Percentiles rank a stretch among this genome's conserved stretches.
Evolutionary conservation across 805 yeast species (phyloP).

Genomic region (Lachancea kluyveri): DNA sequence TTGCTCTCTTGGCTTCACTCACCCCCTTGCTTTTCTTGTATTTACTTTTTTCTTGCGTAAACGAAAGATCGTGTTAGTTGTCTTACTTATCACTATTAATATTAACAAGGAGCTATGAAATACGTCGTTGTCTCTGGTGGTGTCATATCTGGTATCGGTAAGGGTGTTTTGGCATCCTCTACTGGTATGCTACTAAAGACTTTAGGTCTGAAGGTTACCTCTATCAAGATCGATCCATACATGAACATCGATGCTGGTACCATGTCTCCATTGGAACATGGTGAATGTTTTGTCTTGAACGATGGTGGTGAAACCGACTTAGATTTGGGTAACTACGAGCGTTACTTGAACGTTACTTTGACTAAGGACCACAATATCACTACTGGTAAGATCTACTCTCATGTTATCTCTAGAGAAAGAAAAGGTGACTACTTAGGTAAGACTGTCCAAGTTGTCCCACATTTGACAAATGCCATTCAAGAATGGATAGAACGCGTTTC

Average conservation of each 20-base stretch:
- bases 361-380: constrained; percentile 95
- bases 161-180: constrained; percentile 96
- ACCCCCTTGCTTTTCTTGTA: constrained; percentile 11
- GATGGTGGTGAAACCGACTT: constrained; percentile 99
- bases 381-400: constrained; percentile 94
- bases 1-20: constrained; percentile 6
- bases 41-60: constrained; percentile 2
- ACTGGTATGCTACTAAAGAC: constrained; percentile 94
- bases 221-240: constrained; percentile 97
- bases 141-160: constrained; percentile 98
- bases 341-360: constrained; percentile 89
- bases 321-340: constrained; percentile 96
- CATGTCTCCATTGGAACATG: constrained; percentile 98
- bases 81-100: too few relatives aligned
- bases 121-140: constrained; percentile 99
- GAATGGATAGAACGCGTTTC: constrained; percentile 97
- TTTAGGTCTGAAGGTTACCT: constrained; percentile 88
- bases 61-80: too few relatives aligned
- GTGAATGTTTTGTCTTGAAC: constrained; percentile 95
- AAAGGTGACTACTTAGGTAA: constrained; percentile 97
- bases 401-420: constrained; percentile 91
- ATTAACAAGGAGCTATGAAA: too few relatives aligned
- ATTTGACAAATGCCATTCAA: constrained; percentile 93
- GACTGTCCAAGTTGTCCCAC: constrained; percentile 99
- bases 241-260: constrained; percentile 99